Evolutionary conservation across 148 eudicot genomes (phyloP).

Genomic region (Camellia lanceoleosa): DNA sequence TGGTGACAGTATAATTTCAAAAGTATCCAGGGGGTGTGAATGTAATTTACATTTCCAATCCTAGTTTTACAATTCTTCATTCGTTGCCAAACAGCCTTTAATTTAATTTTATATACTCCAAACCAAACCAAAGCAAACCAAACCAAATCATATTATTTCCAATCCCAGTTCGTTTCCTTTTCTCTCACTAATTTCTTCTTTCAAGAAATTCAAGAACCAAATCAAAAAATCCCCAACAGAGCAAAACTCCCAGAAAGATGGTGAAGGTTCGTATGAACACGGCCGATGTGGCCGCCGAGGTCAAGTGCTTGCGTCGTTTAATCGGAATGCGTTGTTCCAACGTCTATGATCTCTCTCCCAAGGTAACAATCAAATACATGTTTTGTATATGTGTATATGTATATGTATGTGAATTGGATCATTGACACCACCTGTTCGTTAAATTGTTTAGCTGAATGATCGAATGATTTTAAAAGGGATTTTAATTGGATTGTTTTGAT

Average conservation of each 20-base stretch:
- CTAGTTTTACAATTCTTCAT: not conserved
- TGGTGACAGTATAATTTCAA: no score
- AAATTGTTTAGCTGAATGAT: not conserved
- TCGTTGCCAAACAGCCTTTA: not conserved
- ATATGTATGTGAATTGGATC: not conserved
- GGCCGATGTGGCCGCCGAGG: conserved; percentile 99
- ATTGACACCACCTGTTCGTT: not conserved
- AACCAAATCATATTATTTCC: no score
- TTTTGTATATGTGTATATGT: not conserved
- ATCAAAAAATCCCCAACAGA: conserved; percentile 1
- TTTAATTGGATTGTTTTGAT: conserved; percentile 1
- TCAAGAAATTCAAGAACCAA: not conserved
- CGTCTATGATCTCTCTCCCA: conserved; percentile 88
- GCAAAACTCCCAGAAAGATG: conserved; percentile 31
- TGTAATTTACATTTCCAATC: no score
- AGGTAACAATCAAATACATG: conserved; percentile 37
- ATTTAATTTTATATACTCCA: no score
- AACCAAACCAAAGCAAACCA: no score
- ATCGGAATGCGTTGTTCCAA: conserved; percentile 98
- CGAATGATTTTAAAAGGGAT: conserved; percentile 5
- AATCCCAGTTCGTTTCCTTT: no score
- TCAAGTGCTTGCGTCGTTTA: conserved; percentile 75
- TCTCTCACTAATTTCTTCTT: conserved; percentile 4
- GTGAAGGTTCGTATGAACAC: conserved; percentile 99
- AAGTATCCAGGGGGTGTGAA: no score